Conservation (phyloP, 192 early-diverging fungal species). For the Coemansia javaensis region DNA sequence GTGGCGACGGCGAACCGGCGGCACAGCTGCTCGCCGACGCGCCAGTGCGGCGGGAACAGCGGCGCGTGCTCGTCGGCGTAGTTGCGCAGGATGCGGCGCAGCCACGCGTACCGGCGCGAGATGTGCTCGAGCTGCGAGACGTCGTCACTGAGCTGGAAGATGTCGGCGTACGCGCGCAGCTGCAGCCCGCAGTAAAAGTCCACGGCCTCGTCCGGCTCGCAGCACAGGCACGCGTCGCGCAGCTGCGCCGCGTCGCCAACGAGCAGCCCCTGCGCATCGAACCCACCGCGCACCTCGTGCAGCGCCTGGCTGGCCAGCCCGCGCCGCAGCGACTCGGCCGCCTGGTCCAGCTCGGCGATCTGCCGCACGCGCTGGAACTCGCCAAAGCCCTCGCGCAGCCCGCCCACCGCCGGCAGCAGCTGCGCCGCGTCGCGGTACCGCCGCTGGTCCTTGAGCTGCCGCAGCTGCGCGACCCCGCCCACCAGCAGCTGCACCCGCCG, state of each 20-base stretch:
- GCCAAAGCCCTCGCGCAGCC: constrained; percentile 72
- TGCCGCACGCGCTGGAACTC: constrained; percentile 69
- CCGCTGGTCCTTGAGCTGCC: constrained; percentile 57
- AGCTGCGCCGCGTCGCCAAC: constrained; percentile 52
- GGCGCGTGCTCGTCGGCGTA: constrained; percentile 82
- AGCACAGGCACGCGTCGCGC: constrained; percentile 73
- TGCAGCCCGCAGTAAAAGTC: constrained; percentile 81
- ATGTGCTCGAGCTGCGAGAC: constrained; percentile 80
- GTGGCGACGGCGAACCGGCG: constrained; percentile 81
- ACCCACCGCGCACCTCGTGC: constrained; percentile 69
- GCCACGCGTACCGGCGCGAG: constrained; percentile 86
- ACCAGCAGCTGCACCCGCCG: constrained; percentile 86
- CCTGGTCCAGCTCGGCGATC: constrained; percentile 64
- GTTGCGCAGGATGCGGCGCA: constrained; percentile 83
- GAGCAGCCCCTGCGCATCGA: constrained; percentile 59
- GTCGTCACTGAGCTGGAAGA: constrained; percentile 71
- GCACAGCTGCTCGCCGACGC: constrained; percentile 54
- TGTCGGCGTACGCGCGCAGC: constrained; percentile 72
- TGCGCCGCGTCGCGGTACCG: constrained; percentile 78
- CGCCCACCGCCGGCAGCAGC: constrained; percentile 73
- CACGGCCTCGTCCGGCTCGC: constrained; percentile 55
- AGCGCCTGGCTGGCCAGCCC: constrained; percentile 62
- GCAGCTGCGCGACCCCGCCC: constrained; percentile 70
- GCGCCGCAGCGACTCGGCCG: constrained; percentile 58
- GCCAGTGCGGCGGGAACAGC: constrained; percentile 79